phyloP scores from a whole-genome alignment of 352 stramenopile species.

The Phytophthora colocasiae region DNA sequence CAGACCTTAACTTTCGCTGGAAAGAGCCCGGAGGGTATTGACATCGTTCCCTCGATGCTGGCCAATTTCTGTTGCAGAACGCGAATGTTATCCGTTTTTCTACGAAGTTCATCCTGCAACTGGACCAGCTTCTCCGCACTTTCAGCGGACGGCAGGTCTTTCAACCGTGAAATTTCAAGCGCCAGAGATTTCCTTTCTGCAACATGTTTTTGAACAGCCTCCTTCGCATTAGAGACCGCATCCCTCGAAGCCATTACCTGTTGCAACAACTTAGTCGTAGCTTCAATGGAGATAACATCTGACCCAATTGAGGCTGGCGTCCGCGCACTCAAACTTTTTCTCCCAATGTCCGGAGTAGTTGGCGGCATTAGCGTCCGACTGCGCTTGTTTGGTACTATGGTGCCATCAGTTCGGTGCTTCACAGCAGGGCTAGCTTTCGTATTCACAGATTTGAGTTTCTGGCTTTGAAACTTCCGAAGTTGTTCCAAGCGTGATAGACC shows the following conservation, averaged over 20 bases:
- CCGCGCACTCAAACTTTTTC: neutral
- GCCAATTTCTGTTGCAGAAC: constrained; percentile 70
- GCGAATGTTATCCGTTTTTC: constrained; percentile 67
- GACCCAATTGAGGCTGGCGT: neutral
- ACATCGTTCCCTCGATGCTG: constrained; percentile 56
- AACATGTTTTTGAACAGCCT: constrained; percentile 56
- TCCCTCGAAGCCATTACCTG: constrained; percentile 54
- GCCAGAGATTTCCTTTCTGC: constrained; percentile 63
- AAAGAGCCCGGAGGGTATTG: constrained; percentile 51
- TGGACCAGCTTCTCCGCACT: constrained; percentile 34
- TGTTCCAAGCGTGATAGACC: constrained; percentile 65
- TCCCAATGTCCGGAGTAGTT: neutral
- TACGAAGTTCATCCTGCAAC: constrained; percentile 46
- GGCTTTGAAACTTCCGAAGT: constrained; percentile 59
- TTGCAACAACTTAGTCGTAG: constrained; percentile 42
- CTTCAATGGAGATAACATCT: constrained; percentile 31
- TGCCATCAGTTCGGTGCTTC: constrained; percentile 73
- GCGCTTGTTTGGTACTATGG: constrained; percentile 51
- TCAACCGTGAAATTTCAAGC: constrained; percentile 41
- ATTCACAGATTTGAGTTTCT: constrained; percentile 51
- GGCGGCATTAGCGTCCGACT: constrained; percentile 32
- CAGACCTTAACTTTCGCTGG: constrained; percentile 45
- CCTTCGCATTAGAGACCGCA: constrained; percentile 57
- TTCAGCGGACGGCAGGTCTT: constrained; percentile 18
- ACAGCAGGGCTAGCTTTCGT: constrained; percentile 55